These are phyloP conservation scores for Blumeria graminis DNA, from an alignment of 2,329 filamentous ascomycete species.

Conservation along the genomic window DNA sequence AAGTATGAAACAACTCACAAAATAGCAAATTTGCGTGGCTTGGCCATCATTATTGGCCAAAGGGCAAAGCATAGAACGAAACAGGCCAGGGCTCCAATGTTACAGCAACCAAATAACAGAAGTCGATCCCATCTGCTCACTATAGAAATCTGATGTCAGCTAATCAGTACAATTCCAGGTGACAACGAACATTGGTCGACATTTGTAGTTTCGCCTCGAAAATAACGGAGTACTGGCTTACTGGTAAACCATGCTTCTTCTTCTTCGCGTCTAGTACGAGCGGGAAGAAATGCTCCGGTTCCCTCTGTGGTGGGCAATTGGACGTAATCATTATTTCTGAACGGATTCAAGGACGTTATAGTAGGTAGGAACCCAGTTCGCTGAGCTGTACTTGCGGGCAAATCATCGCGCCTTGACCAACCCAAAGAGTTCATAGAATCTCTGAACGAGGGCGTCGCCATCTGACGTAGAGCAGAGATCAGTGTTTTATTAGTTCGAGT, in stretches of 20 bases:
- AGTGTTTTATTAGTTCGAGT: too few relatives aligned
- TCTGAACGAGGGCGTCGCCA: constrained; percentile 76
- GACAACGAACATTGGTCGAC: too few relatives aligned
- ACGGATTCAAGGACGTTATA: constrained; percentile 70
- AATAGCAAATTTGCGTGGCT: constrained; percentile 84
- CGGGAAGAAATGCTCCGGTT: constrained; percentile 65
- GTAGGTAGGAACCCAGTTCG: constrained; percentile 55
- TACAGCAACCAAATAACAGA: constrained; percentile 77
- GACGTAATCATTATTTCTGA: constrained; percentile 67
- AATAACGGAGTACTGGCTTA: constrained; percentile 31
- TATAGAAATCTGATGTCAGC: constrained; percentile 18
- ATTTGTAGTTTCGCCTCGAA: too few relatives aligned
- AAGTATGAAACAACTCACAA: constrained; percentile 42
- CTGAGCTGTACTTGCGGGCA: constrained; percentile 47
- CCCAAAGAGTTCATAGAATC: constrained; percentile 88
- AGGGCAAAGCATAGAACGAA: constrained; percentile 85
- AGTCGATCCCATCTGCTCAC: constrained; percentile 95
- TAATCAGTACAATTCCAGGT: not conserved
- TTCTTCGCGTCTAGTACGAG: constrained; percentile 65
- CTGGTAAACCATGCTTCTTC: constrained; percentile 87
- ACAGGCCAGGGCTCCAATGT: constrained; percentile 68
- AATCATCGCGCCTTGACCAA: constrained; percentile 72
- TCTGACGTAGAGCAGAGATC: constrained; percentile 16
- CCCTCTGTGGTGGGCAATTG: constrained; percentile 68
- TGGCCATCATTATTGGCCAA: constrained; percentile 58